Evolutionary conservation across 1,139 yeast species (phyloP), one percentile per base, ranked within the genome.

Genomic region (Blastobotrys capitulatus): DNA sequence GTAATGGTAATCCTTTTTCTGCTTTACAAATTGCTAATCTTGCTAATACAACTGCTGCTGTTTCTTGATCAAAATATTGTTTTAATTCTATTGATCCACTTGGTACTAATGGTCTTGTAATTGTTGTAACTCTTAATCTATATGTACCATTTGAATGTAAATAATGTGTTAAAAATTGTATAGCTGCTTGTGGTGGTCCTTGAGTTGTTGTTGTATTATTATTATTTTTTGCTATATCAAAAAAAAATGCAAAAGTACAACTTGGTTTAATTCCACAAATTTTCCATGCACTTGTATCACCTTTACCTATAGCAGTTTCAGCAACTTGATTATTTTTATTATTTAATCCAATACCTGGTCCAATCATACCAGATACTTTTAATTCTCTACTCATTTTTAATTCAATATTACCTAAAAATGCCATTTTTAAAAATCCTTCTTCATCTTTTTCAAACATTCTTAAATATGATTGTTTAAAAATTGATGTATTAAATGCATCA

Each of bases 401-500:
- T 61, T 87, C 89, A 61, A 90, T 70, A 41, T 80, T 78, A 19
- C 70, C 70, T 51, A 64, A 60, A 75, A 88, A 88, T 32, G 95
- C 97, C 89, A 87, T 66, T 44, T 64, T 62, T 82, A 70, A 79
- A 78, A 77, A 85, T 43, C 95, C 96, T 47, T 85, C 90, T 36
- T 76, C 81, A 66, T 90, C 96, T 65, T 83, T 85, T 60, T 79
- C 76, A 70, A 87, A 88, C 60, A 88, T 74, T 65, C 95, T 82
- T 60, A 86, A 76, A 68, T 86, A 87, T 12, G 96, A 85, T 69
- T 89, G 96, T 68, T 88, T 88, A 75, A 90, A 90, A 60, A 90
- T 89, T 6, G 96, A 83, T 6, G 97, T 89, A 40, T 95, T 86
- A 71, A 90, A 90, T 7, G 97, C 92, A 74, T 90, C 97, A 1